These are phyloP conservation scores for Starmerella vaccinii DNA, from an alignment of 805 yeast genomes.

Conservation along the genomic window DNA sequence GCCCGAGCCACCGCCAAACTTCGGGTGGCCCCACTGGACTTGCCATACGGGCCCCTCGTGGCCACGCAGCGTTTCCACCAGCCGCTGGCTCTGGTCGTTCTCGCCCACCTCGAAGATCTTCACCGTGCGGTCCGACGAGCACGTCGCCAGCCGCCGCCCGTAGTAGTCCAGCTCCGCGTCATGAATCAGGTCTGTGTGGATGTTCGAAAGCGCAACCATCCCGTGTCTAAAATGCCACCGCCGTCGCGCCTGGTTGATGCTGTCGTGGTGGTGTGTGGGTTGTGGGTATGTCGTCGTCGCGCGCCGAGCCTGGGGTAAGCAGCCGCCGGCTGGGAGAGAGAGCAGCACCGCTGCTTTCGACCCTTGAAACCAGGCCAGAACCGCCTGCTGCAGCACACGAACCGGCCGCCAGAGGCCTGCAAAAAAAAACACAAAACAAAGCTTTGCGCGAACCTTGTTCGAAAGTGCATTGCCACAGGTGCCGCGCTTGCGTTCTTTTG, in stretches of 20 bases:
- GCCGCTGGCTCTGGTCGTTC: slow-evolving; percentile 70
- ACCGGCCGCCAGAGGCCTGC: no score
- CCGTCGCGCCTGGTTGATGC: background rate
- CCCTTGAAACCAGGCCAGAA: background rate
- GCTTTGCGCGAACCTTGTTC: no score
- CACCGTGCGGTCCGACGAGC: slow-evolving; percentile 92
- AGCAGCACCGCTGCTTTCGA: background rate
- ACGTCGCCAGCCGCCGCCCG: slow-evolving; percentile 90
- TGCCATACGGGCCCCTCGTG: slow-evolving; percentile 99
- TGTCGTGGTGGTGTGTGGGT: background rate
- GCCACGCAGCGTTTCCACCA: slow-evolving; percentile 70
- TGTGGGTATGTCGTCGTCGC: background rate
- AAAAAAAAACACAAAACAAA: no score
- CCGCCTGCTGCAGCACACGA: no score
- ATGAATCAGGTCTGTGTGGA: slow-evolving; percentile 87
- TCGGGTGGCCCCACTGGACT: slow-evolving; percentile 98
- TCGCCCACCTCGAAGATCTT: slow-evolving; percentile 68
- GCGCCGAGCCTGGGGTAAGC: slow-evolving; percentile 1
- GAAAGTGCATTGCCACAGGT: no score
- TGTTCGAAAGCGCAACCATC: slow-evolving; percentile 76
- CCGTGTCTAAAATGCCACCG: background rate
- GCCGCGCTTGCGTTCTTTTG: no score
- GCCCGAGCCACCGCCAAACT: slow-evolving; percentile 58
- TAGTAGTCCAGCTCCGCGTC: slow-evolving; percentile 96
- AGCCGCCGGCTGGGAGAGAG: no score